Evolutionary conservation across 2,329 filamentous ascomycete species (phyloP), one percentile per base, ranked within the genome.

Genomic region (Hirsutella rhossiliensis): DNA sequence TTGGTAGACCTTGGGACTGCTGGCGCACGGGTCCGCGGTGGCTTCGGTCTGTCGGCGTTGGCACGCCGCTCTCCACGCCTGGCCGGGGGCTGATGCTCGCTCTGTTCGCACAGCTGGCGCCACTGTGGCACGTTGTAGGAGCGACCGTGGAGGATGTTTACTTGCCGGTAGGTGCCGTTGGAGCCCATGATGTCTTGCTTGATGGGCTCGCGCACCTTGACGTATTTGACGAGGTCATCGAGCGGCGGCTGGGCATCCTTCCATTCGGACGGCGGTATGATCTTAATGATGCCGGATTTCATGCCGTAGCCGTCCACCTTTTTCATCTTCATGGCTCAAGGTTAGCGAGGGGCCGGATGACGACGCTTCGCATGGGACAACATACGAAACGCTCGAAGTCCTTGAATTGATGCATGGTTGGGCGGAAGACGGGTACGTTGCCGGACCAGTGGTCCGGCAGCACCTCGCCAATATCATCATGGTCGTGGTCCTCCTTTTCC

Each of bases 101-200:
- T 89, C 64, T 96, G 88, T 50, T 96, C 86, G 60, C 89, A 96
- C 34, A 97, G 73, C 44, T 86, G 78, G 53, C 88, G 87, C 92
- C 92, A 98, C 63, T 98, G 89, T 1, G 90, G 90, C 5, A 98
- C 72, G 54, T 96, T 98, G 68, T 98, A 98, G 13, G 88, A 88
- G 60, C 92, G 78, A 61, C 94, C 87, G 65, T 96, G 94, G 56
- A 97, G 82, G 47, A 98, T 89, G 59, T 98, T 98, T 57, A 92
- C 87, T 62, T 98, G 92, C 31, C 90, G 90, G 61, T 96, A 98
- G 45, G 87, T 94, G 45, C 92, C 94, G 59, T 90, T 87, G 42
- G 86, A 87, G 37, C 92, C 92, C 72, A 94, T 90, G 56, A 98
- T 98, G 56, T 98, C 92, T 63, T 98, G 92, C 59, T 88, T 95